Evolutionary conservation across 2,329 filamentous ascomycete species (phyloP).

Genomic region (Penicillium glabrum): DNA sequence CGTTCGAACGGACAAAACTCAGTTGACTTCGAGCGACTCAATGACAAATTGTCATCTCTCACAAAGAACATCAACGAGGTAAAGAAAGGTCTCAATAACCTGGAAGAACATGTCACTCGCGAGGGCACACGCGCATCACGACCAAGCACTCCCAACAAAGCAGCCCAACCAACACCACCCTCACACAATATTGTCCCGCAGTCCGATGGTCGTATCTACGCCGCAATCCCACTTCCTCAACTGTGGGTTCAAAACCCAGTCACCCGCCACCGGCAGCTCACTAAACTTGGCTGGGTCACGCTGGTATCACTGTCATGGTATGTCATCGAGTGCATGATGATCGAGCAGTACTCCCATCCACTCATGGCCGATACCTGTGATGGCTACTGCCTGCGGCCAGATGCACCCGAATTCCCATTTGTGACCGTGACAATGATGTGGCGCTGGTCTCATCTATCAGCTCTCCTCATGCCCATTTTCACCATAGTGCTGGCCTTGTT

Average conservation of each 20-base stretch:
- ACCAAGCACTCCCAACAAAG: slow-evolving; percentile 8
- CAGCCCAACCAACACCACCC: neutral
- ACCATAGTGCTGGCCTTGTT: slow-evolving; percentile 31
- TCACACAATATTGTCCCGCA: slow-evolving; percentile 11
- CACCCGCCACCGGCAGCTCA: slow-evolving; percentile 33
- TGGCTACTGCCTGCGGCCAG: slow-evolving; percentile 51
- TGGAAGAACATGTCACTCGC: slow-evolving; percentile 39
- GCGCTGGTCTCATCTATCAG: slow-evolving; percentile 44
- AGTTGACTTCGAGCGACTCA: slow-evolving; percentile 38
- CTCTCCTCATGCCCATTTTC: slow-evolving; percentile 29
- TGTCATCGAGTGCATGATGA: slow-evolving; percentile 49
- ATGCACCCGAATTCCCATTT: slow-evolving; percentile 56
- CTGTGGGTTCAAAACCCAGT: slow-evolving; percentile 34
- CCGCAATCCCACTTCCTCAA: slow-evolving; percentile 35
- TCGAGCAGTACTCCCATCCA: slow-evolving; percentile 54
- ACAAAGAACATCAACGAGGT: slow-evolving; percentile 42
- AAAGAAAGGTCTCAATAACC: slow-evolving; percentile 38
- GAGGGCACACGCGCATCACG: slow-evolving; percentile 18
- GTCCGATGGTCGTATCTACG: slow-evolving; percentile 29
- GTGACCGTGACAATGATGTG: slow-evolving; percentile 57
- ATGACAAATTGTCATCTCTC: slow-evolving; percentile 41
- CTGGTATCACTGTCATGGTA: slow-evolving; percentile 50
- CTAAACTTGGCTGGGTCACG: slow-evolving; percentile 40
- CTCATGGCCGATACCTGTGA: slow-evolving; percentile 48
- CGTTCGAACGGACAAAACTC: slow-evolving; percentile 21